Conservation (phyloP, 345 rosid genomes). For the Euphorbia peplus region DNA sequence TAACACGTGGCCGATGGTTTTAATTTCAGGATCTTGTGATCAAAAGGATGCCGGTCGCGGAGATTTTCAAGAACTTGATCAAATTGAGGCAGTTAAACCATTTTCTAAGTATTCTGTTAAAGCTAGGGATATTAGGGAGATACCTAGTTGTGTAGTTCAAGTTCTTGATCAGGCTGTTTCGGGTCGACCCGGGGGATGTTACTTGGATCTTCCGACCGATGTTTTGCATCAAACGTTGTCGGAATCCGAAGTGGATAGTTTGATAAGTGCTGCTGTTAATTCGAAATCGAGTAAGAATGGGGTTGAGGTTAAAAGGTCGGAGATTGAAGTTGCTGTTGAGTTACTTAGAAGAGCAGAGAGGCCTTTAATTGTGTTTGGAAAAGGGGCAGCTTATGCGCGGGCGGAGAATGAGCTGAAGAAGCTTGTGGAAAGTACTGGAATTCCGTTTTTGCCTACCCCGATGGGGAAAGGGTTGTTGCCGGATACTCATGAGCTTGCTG, state of each 20-base stretch:
- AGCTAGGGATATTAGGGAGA: slow-evolving; percentile 57
- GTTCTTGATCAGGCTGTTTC: slow-evolving; percentile 60
- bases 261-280: slow-evolving; percentile 38
- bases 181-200: slow-evolving; percentile 93
- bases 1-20: slow-evolving; percentile 81
- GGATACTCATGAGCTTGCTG: slow-evolving; percentile 80
- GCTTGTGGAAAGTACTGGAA: slow-evolving; percentile 68
- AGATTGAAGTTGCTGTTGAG: slow-evolving; percentile 57
- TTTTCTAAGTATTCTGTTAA: slow-evolving; percentile 69
- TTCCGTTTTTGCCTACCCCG: slow-evolving; percentile 92
- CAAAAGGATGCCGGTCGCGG: slow-evolving; percentile 79
- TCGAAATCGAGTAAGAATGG: slow-evolving; percentile 16
- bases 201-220: slow-evolving; percentile 82
- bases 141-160: slow-evolving; percentile 69
- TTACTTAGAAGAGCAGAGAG: slow-evolving; percentile 69
- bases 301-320: slow-evolving; percentile 28
- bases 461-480: slow-evolving; percentile 98
- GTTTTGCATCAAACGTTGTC: slow-evolving; percentile 73
- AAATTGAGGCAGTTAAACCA: slow-evolving; percentile 74
- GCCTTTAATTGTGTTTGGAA: slow-evolving; percentile 90
- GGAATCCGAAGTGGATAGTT: slow-evolving; percentile 59
- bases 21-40: slow-evolving; percentile 95
- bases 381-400: slow-evolving; percentile 86
- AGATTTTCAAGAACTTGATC: slow-evolving; percentile 95
- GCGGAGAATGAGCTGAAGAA: slow-evolving; percentile 73